Percentiles rank a stretch among this genome's conserved stretches.
Evolutionary conservation across 106 monocot genomes (phyloP).

Genomic region (Allium cepa): DNA sequence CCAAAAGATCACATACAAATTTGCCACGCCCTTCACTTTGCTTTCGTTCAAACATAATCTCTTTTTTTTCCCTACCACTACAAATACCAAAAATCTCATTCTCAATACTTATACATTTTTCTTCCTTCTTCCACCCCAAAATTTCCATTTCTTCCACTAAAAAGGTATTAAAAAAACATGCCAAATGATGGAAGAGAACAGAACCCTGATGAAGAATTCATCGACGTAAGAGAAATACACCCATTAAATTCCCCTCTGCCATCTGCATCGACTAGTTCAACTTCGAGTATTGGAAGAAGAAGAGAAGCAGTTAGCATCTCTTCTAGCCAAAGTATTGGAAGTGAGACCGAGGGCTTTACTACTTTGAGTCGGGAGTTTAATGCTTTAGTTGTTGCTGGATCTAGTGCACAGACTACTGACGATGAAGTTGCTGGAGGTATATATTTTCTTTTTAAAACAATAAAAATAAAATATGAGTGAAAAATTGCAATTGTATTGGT

Average conservation of each 20-base stretch:
- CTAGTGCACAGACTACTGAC: slow-evolving; percentile 21
- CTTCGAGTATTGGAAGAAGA: slow-evolving; percentile 15
- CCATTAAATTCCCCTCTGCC: slow-evolving; percentile 26
- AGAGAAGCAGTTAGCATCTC: slow-evolving; percentile 7
- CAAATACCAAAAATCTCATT: background rate
- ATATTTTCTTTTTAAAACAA: too few relatives aligned
- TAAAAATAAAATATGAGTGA: too few relatives aligned
- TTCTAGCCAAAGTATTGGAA: slow-evolving; percentile 9
- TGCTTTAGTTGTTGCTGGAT: slow-evolving; percentile 73
- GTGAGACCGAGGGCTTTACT: slow-evolving; percentile 39
- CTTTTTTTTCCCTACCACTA: background rate
- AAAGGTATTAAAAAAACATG: background rate
- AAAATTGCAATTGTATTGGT: too few relatives aligned
- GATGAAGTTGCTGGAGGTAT: too few relatives aligned
- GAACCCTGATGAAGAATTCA: slow-evolving; percentile 6
- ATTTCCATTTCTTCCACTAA: background rate
- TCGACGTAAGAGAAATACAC: slow-evolving; percentile 65
- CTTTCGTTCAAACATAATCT: background rate
- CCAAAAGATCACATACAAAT: too few relatives aligned
- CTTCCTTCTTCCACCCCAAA: background rate
- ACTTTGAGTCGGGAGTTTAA: slow-evolving; percentile 81
- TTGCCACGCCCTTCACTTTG: background rate
- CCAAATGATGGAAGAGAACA: background rate
- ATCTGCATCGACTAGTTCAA: background rate
- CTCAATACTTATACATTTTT: background rate